phyloP scores from a whole-genome alignment of 2,329 filamentous ascomycete genomes.

The Didymella sp. region DNA sequence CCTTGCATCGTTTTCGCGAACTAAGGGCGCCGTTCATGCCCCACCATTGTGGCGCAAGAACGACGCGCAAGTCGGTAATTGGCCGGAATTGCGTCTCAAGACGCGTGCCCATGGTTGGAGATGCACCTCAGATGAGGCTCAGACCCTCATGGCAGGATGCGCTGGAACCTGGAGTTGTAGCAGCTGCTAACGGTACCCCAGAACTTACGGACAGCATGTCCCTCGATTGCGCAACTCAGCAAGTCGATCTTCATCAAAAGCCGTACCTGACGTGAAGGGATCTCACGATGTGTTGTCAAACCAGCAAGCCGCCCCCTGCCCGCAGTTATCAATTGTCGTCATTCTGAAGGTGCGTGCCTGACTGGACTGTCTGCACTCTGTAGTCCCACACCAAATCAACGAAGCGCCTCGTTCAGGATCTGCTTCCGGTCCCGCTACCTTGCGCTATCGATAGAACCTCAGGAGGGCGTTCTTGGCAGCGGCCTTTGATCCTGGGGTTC shows the following conservation, averaged over 20 bases:
- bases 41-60: constrained; percentile 17
- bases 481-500: not conserved
- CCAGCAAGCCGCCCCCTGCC: constrained; percentile 15
- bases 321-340: constrained; percentile 5
- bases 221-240: not conserved
- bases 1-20: constrained; percentile 21
- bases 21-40: constrained; percentile 12
- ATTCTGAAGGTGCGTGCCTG: constrained; percentile 4
- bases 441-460: constrained; percentile 11
- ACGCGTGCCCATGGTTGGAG: constrained; percentile 21
- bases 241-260: constrained; percentile 13
- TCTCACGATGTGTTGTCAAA: constrained; percentile 15
- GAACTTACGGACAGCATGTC: not conserved
- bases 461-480: constrained; percentile 6
- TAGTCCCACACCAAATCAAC: constrained; percentile 5
- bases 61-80: constrained; percentile 24
- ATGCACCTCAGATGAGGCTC: constrained; percentile 16
- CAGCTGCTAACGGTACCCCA: not conserved
- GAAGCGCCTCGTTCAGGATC: constrained; percentile 12
- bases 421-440: constrained; percentile 10
- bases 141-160: constrained; percentile 6
- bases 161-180: constrained; percentile 6
- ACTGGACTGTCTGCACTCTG: constrained; percentile 5
- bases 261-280: constrained; percentile 1
- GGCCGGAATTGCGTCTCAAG: constrained; percentile 36